Conservation (phyloP, 352 stramenopile genomes). For the Pythium scleroteichum region DNA sequence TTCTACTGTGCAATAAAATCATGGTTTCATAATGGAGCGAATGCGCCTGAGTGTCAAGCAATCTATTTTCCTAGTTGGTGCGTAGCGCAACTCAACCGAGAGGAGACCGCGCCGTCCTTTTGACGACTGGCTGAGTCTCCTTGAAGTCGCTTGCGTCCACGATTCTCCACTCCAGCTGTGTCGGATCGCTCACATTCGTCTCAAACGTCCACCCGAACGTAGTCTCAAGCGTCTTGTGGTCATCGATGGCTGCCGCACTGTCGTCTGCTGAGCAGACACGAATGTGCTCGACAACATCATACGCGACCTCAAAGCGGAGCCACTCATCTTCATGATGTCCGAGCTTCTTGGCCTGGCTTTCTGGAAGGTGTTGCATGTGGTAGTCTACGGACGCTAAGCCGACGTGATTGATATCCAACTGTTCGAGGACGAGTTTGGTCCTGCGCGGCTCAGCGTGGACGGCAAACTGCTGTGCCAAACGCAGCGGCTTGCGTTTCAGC, state of each 20-base stretch:
- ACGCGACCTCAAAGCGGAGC: slow-evolving; percentile 47
- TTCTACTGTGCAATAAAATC: too few relatives aligned
- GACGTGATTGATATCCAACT: slow-evolving; percentile 43
- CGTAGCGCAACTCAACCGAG: slow-evolving; percentile 3
- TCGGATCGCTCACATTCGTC: slow-evolving; percentile 42
- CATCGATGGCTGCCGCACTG: slow-evolving; percentile 33
- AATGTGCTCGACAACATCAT: slow-evolving; percentile 53
- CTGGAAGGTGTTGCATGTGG: slow-evolving; percentile 23
- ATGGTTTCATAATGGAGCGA: too few relatives aligned
- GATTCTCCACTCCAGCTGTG: slow-evolving; percentile 46
- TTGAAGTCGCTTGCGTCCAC: slow-evolving; percentile 38
- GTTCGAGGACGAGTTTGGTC: slow-evolving; percentile 36
- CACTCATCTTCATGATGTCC: slow-evolving; percentile 40
- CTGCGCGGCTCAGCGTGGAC: slow-evolving; percentile 21
- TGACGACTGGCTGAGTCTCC: slow-evolving; percentile 18
- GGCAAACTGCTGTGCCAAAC: slow-evolving; percentile 25
- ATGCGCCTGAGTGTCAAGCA: not conserved
- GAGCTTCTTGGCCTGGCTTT: slow-evolving; percentile 23
- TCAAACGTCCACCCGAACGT: slow-evolving; percentile 61
- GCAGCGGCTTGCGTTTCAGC: slow-evolving; percentile 34
- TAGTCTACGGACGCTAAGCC: slow-evolving; percentile 49
- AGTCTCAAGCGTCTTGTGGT: slow-evolving; percentile 47
- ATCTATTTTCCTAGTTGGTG: not conserved
- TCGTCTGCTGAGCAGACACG: slow-evolving; percentile 9
- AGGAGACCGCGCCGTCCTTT: slow-evolving; percentile 10